phyloP scores from a whole-genome alignment of 495 filamentous ascomycete species.

The Talaromyces borbonicus region DNA sequence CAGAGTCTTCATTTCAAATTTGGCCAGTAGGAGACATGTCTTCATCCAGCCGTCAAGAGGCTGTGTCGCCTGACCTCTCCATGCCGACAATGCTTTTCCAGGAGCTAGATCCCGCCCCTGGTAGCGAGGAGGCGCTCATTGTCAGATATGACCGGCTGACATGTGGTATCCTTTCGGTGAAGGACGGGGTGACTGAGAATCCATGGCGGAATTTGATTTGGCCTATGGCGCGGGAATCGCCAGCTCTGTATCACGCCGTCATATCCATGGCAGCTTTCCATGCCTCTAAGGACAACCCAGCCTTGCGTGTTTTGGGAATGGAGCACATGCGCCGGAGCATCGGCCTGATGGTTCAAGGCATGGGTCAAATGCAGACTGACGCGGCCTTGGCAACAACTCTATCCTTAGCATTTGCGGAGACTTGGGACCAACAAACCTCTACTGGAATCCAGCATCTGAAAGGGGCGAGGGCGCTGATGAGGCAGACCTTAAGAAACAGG shows the following conservation, averaged over 20 bases:
- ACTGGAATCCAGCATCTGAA: slow-evolving; percentile 66
- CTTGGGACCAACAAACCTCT: slow-evolving; percentile 67
- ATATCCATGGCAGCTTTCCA: slow-evolving; percentile 70
- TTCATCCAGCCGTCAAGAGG: background rate
- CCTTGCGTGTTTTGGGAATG: slow-evolving; percentile 54
- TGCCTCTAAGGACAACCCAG: slow-evolving; percentile 47
- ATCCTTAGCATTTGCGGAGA: slow-evolving; percentile 65
- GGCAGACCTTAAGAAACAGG: slow-evolving; percentile 41
- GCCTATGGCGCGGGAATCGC: slow-evolving; percentile 57
- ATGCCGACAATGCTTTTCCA: slow-evolving; percentile 9
- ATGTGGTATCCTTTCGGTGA: slow-evolving; percentile 66
- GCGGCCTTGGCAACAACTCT: slow-evolving; percentile 66
- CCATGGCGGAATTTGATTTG: slow-evolving; percentile 69
- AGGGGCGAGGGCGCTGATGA: slow-evolving; percentile 57
- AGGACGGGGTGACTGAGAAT: slow-evolving; percentile 63
- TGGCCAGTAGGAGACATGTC: slow-evolving; percentile 16
- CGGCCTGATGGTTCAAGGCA: slow-evolving; percentile 43
- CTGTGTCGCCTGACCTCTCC: background rate
- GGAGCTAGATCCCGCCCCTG: slow-evolving; percentile 37
- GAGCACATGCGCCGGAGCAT: slow-evolving; percentile 65
- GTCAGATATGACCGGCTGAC: slow-evolving; percentile 60
- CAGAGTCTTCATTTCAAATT: slow-evolving; percentile 24
- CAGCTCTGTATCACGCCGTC: slow-evolving; percentile 67
- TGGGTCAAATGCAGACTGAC: slow-evolving; percentile 53
- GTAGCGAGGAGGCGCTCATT: slow-evolving; percentile 55